Conservation (phyloP, 129 eudicot genomes). For the Centella asiatica region DNA sequence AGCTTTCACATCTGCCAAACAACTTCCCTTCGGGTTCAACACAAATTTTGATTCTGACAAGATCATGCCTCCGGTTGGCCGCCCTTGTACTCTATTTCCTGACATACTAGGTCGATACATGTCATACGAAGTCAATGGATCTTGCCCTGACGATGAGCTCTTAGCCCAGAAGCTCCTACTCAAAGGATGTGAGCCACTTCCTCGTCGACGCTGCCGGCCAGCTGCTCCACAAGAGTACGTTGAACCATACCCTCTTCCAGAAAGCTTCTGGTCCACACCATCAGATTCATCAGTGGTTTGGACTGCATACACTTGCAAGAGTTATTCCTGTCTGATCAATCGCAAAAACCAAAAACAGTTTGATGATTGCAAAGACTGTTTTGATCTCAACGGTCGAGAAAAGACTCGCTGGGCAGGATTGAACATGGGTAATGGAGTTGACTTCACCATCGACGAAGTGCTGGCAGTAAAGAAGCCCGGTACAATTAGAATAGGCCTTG, state of each 20-base stretch:
- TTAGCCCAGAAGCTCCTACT: constrained; percentile 52
- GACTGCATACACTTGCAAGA: constrained; percentile 77
- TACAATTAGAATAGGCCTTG: constrained; percentile 53
- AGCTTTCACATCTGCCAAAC: constrained; percentile 52
- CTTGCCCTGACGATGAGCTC: constrained; percentile 62
- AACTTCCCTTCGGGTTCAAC: constrained; percentile 58
- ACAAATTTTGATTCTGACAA: constrained; percentile 42
- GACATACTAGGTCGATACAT: constrained; percentile 31
- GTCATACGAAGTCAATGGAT: constrained; percentile 45
- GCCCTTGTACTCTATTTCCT: constrained; percentile 36
- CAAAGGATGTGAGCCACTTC: constrained; percentile 69
- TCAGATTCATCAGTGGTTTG: constrained; percentile 59
- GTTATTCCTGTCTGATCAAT: constrained; percentile 42
- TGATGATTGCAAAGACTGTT: constrained; percentile 73
- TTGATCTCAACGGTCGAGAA: constrained; percentile 48
- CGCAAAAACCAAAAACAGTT: constrained; percentile 32
- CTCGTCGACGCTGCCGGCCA: constrained; percentile 64
- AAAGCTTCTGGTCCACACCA: constrained; percentile 60
- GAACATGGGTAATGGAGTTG: constrained; percentile 15
- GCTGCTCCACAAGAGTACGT: constrained; percentile 34
- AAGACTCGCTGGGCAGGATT: constrained; percentile 35
- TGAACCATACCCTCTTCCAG: constrained; percentile 54
- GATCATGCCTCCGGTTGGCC: constrained; percentile 53
- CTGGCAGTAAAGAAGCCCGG: constrained; percentile 35
- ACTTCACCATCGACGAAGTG: constrained; percentile 45